phyloP scores from a whole-genome alignment of 2,329 filamentous ascomycete genomes.

The Fusarium globosum region DNA sequence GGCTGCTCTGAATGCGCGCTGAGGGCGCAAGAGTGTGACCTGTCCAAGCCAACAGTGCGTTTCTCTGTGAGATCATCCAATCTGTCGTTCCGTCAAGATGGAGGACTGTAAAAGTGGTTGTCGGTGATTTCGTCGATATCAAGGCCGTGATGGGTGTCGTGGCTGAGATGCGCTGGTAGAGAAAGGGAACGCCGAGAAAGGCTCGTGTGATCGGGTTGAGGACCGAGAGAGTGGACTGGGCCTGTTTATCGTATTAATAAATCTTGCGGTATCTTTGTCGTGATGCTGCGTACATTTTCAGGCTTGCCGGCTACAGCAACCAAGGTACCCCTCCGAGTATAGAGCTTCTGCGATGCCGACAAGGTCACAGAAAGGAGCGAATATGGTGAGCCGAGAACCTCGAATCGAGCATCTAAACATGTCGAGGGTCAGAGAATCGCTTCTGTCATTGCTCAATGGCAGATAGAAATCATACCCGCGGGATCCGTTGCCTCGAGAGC shows the following conservation, averaged over 20 bases:
- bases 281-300: constrained; percentile 74
- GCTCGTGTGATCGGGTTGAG: constrained; percentile 86
- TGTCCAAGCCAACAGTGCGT: constrained; percentile 95
- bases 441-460: neutral
- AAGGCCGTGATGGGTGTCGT: constrained; percentile 89
- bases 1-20: constrained; percentile 77
- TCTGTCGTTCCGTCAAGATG: constrained; percentile 94
- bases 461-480: constrained; percentile 56
- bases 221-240: constrained; percentile 87
- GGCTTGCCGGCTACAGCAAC: constrained; percentile 90
- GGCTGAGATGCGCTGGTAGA: constrained; percentile 92
- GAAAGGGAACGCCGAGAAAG: constrained; percentile 86
- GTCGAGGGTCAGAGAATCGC: constrained; percentile 21
- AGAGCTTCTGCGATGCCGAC: constrained; percentile 92
- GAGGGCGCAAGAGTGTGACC: constrained; percentile 84
- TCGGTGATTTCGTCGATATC: constrained; percentile 86
- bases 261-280: neutral
- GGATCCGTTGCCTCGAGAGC: constrained; percentile 60
- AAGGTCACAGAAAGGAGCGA: constrained; percentile 94
- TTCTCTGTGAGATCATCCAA: constrained; percentile 91
- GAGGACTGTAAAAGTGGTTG: constrained; percentile 87
- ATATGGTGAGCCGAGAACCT: constrained; percentile 90
- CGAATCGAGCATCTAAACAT: constrained; percentile 89
- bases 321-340: constrained; percentile 90
- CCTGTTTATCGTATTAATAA: constrained; percentile 59